phyloP scores from a whole-genome alignment of 331 rosid genomes.

The Erythrophleum ivorense region DNA sequence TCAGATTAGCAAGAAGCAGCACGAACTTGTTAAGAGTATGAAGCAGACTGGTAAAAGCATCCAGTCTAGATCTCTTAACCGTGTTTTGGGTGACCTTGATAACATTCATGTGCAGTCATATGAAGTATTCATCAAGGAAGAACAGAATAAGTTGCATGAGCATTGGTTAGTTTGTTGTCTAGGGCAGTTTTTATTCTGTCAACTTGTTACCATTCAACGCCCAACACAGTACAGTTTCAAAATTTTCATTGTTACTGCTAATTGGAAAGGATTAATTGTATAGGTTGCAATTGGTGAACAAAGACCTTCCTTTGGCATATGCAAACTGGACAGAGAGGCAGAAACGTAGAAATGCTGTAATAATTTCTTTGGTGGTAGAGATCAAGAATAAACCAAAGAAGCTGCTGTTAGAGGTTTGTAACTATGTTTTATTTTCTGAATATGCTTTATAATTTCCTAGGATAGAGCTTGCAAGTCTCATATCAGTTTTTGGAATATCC shows the following conservation, averaged over 20 bases:
- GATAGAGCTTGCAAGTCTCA: background rate
- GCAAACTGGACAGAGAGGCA: constrained; percentile 53
- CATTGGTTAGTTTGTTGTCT: constrained; percentile 77
- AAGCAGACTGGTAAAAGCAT: constrained; percentile 85
- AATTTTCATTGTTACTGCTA: background rate
- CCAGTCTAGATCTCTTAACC: constrained; percentile 78
- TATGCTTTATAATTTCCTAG: constrained; percentile 28
- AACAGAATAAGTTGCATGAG: constrained; percentile 82
- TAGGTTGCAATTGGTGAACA: constrained; percentile 63
- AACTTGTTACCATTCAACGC: background rate
- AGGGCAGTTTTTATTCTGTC: constrained; percentile 2
- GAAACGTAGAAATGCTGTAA: constrained; percentile 44
- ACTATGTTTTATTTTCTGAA: constrained; percentile 11
- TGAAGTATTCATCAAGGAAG: constrained; percentile 81
- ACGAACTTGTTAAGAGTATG: constrained; percentile 87
- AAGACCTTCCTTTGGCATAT: constrained; percentile 62
- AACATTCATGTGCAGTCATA: constrained; percentile 82
- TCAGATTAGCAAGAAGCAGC: constrained; percentile 94
- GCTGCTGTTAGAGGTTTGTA: constrained; percentile 48
- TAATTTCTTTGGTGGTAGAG: constrained; percentile 52
- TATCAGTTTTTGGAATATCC: constrained; percentile 18
- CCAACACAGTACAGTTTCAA: background rate
- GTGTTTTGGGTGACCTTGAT: constrained; percentile 79
- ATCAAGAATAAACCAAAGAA: constrained; percentile 42
- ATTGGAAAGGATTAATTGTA: background rate